phyloP scores from a whole-genome alignment of 805 yeast genomes.

The Nakazawaea populi region DNA sequence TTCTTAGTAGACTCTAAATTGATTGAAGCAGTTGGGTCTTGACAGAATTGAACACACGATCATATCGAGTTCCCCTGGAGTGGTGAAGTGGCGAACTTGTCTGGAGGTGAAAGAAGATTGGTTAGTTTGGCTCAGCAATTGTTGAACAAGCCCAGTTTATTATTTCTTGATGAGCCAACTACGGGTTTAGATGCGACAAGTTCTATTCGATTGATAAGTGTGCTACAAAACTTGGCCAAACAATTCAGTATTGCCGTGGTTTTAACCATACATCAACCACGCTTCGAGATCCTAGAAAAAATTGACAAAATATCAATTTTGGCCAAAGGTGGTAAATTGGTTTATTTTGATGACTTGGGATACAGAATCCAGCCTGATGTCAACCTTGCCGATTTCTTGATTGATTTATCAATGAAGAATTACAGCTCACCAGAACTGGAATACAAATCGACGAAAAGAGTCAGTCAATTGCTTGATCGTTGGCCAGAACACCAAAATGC shows the following conservation, averaged over 20 bases:
- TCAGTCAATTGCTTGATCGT: slow-evolving; percentile 20
- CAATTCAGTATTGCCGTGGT: slow-evolving; percentile 57
- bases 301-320: slow-evolving; percentile 59
- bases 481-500: slow-evolving; percentile 21
- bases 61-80: slow-evolving; percentile 39
- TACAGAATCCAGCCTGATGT: slow-evolving; percentile 5
- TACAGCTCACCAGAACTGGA: slow-evolving; percentile 23
- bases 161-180: slow-evolving; percentile 56
- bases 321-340: slow-evolving; percentile 47
- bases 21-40: slow-evolving; percentile 52
- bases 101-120: slow-evolving; percentile 75
- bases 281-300: slow-evolving; percentile 57
- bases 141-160: slow-evolving; percentile 57
- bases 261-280: slow-evolving; percentile 70
- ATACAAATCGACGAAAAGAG: slow-evolving; percentile 18
- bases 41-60: slow-evolving; percentile 44
- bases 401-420: slow-evolving; percentile 32
- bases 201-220: slow-evolving; percentile 50
- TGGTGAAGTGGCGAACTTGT: slow-evolving; percentile 45
- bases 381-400: slow-evolving; percentile 27
- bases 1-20: slow-evolving; percentile 38
- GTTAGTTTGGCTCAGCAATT: slow-evolving; percentile 66
- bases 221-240: slow-evolving; percentile 45
- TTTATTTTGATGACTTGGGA: slow-evolving; percentile 11
- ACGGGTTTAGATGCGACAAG: slow-evolving; percentile 49